A percentile compares a stretch with the other conserved stretches of the same genome.
These are phyloP conservation scores for Paraconiothyrium brasiliense DNA, from an alignment of 2,329 filamentous ascomycete genomes.

Conservation along the genomic window DNA sequence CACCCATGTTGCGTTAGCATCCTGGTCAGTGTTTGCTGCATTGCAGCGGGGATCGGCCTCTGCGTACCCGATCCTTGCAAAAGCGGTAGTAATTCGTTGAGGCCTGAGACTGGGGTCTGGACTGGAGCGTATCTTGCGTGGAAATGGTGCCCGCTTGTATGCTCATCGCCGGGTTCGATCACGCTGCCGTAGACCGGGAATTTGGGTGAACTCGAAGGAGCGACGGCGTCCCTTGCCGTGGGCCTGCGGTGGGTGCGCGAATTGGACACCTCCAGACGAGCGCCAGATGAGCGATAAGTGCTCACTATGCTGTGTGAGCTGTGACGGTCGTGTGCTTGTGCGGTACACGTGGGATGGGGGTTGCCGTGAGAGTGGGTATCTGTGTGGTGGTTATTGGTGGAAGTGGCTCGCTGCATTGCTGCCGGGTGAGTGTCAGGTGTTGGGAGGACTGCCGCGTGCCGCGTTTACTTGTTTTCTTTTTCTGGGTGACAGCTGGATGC, in stretches of 20 bases:
- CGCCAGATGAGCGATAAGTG: background rate
- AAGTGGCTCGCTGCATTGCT: background rate
- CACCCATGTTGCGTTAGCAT: background rate
- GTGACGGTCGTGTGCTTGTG: background rate
- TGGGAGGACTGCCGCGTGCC: conserved; percentile 10
- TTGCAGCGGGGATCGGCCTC: conserved; percentile 3
- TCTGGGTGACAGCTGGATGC: background rate
- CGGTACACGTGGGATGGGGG: conserved; percentile 8
- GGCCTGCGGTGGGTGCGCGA: background rate
- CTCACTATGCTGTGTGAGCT: background rate
- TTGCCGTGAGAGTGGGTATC: conserved; percentile 1
- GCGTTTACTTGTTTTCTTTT: conserved; percentile 12
- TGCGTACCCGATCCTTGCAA: conserved; percentile 9
- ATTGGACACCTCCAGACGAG: background rate
- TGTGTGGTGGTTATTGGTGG: conserved; percentile 1
- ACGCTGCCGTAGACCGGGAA: conserved; percentile 7
- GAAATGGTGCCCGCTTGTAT: background rate
- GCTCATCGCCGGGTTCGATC: background rate
- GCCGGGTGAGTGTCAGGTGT: background rate
- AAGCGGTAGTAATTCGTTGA: background rate
- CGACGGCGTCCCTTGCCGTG: conserved; percentile 5
- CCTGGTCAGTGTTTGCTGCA: background rate
- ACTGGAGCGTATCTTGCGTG: background rate
- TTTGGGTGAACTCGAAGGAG: background rate
- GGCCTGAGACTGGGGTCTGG: background rate